phyloP scores from a whole-genome alignment of 2,329 filamentous ascomycete genomes.

The Trichoderma sp. region DNA sequence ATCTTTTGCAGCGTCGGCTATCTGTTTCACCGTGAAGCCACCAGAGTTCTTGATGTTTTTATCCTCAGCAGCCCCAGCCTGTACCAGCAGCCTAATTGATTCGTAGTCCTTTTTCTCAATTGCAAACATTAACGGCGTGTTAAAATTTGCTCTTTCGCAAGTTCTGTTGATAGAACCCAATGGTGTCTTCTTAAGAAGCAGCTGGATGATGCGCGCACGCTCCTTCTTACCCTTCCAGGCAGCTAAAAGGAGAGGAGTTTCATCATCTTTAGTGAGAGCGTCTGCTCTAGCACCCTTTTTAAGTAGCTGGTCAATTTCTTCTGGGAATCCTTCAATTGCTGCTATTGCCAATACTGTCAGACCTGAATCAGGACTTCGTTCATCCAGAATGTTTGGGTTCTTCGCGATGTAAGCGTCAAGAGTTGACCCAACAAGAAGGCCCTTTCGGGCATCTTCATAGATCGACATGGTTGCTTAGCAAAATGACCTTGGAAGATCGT shows the following conservation, averaged over 20 bases:
- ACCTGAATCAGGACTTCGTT: not conserved
- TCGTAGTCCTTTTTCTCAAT: not conserved
- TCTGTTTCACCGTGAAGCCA: not conserved
- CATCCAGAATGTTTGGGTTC: not conserved
- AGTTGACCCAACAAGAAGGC: not conserved
- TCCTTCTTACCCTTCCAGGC: not conserved
- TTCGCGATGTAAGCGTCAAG: not conserved
- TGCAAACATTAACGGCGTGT: not conserved
- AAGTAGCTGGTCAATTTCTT: not conserved
- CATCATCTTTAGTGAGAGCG: not conserved
- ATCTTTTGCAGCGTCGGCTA: not conserved
- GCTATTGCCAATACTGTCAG: not conserved
- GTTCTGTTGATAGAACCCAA: not conserved
- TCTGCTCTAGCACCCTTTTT: not conserved
- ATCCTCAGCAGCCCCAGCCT: not conserved
- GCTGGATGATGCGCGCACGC: not conserved
- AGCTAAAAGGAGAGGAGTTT: not conserved
- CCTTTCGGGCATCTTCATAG: not conserved
- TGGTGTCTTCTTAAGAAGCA: not conserved
- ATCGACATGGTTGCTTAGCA: not conserved
- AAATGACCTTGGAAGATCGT: not conserved
- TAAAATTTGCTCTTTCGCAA: not conserved
- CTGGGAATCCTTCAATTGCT: not conserved
- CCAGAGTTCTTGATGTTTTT: not conserved
- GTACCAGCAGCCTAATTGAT: not conserved